These are phyloP conservation scores for Fusarium marasasianum DNA, from an alignment of 2,329 filamentous ascomycete species.

Conservation along the genomic window DNA sequence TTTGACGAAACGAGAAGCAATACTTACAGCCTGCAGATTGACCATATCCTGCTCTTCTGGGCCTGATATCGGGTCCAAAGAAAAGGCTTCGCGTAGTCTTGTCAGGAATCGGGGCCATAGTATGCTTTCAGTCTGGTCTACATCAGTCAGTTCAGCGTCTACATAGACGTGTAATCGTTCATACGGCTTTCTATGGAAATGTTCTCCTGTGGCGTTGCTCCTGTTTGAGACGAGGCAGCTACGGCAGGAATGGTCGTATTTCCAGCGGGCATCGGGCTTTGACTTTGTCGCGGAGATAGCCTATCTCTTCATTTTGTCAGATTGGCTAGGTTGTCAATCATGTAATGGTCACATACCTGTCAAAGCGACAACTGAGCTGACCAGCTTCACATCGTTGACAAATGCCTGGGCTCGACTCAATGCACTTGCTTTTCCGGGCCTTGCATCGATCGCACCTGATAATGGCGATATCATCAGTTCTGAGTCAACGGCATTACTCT, in stretches of 20 bases:
- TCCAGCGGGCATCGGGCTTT: not conserved
- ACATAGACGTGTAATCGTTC: fast-evolving
- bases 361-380: not conserved
- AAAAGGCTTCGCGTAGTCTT: not conserved
- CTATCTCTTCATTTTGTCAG: not conserved
- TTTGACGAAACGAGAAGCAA: no score
- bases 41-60: not conserved
- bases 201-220: not conserved
- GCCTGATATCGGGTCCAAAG: not conserved
- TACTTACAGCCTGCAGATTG: not conserved
- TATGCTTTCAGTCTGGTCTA: not conserved
- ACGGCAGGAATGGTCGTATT: not conserved
- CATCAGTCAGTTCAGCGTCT: fast-evolving
- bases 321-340: fast-evolving
- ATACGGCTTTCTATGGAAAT: not conserved
- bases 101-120: not conserved
- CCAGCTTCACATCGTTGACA: not conserved
- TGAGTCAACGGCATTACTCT: fast-evolving
- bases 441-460: slow-evolving; percentile 1
- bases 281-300: not conserved
- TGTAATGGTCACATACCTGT: not conserved
- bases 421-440: not conserved
- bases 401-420: not conserved
- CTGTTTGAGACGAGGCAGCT: not conserved
- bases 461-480: not conserved